Conservation (phyloP, 768 basidiomycete genomes). For the Macrolepiota fuliginosa region DNA sequence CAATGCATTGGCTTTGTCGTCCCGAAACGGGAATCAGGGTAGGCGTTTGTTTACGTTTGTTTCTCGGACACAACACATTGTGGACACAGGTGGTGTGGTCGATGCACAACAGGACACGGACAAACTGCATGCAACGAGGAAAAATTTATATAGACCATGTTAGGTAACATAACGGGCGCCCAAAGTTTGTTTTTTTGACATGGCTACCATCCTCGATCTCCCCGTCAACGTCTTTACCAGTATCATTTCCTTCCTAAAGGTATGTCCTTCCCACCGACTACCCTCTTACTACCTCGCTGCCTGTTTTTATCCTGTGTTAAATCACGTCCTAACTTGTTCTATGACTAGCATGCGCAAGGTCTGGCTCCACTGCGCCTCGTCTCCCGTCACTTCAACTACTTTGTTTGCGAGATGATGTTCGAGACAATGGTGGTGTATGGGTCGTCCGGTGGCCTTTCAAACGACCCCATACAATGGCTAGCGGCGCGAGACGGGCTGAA, state of each 20-base stretch:
- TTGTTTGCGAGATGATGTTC: constrained; percentile 1
- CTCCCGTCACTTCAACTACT: neutral
- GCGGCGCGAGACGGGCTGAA: neutral
- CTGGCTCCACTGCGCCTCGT: constrained; percentile 1
- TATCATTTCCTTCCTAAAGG: constrained; percentile 4
- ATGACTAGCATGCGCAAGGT: neutral
- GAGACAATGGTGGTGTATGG: neutral
- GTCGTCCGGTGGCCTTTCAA: neutral
- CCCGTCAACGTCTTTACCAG: neutral
- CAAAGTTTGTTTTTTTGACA: neutral
- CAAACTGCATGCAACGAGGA: neutral
- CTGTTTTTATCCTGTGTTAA: neutral
- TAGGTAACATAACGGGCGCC: neutral
- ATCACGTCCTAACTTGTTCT: neutral
- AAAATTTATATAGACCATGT: neutral
- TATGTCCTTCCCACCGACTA: neutral
- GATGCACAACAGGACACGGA: neutral
- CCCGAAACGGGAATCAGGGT: constrained; percentile 2
- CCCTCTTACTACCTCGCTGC: neutral
- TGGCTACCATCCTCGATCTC: constrained; percentile 7
- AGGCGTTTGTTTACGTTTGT: constrained; percentile 1
- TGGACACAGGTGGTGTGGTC: constrained; percentile 5
- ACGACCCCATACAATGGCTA: neutral
- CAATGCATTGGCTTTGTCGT: neutral
- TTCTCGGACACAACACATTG: neutral